These are phyloP conservation scores for Nephelium lappaceum DNA, from an alignment of 345 rosid genomes.

Conservation along the genomic window DNA sequence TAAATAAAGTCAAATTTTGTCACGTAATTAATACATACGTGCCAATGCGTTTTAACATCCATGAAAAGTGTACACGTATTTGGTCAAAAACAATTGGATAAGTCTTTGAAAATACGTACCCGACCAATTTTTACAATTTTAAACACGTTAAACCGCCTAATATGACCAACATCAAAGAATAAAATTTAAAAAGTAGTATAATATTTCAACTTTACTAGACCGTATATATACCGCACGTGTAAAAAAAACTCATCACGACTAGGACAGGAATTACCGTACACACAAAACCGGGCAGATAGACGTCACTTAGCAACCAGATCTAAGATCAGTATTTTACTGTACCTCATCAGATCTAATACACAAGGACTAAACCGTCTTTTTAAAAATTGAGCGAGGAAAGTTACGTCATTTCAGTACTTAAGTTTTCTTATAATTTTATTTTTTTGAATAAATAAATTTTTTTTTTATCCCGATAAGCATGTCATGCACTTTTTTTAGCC, in stretches of 20 bases:
- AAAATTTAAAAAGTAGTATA: not conserved
- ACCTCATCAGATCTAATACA: not conserved
- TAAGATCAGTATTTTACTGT: not conserved
- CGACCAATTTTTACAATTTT: too few species aligned
- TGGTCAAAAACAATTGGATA: not conserved
- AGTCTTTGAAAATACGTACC: too few species aligned
- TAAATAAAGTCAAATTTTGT: too few species aligned
- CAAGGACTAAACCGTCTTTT: not conserved
- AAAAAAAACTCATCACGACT: not conserved
- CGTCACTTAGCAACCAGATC: conserved; percentile 29
- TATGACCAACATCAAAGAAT: not conserved
- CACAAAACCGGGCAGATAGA: conserved; percentile 7
- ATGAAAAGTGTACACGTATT: not conserved
- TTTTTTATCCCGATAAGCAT: conserved; percentile 29
- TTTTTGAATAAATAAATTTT: too few species aligned
- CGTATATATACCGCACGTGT: conserved; percentile 19
- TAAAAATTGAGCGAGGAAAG: not conserved
- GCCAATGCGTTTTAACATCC: too few species aligned
- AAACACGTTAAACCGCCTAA: not conserved
- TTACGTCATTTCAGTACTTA: conserved; percentile 10
- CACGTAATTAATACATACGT: not conserved
- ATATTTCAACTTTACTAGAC: not conserved
- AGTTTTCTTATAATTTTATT: too few species aligned
- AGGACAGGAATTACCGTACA: not conserved
- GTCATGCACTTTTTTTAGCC: conserved; percentile 4